Conservation (phyloP, 75 land plant genomes). For the Sequoiadendron giganteum region DNA sequence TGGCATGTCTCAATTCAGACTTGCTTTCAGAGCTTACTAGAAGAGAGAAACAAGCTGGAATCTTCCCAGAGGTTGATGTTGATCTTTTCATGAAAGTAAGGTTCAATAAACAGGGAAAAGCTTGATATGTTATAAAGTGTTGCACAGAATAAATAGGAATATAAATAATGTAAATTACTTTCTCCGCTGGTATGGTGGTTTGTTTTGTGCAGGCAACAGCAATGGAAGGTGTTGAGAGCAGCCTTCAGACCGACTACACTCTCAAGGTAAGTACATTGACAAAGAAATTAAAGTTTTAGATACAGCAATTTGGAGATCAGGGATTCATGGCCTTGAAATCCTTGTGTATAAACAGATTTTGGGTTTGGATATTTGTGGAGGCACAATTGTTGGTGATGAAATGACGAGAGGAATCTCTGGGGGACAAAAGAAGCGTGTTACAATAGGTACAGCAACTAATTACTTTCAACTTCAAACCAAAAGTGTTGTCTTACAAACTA, state of each 20-base stretch:
- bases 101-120: background rate
- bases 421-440: conserved; percentile 42
- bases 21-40: conserved; percentile 72
- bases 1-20: conserved; percentile 34
- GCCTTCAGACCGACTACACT: conserved; percentile 71
- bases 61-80: conserved; percentile 82
- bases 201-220: conserved; percentile 52
- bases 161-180: background rate
- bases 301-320: background rate
- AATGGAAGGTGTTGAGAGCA: conserved; percentile 63
- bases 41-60: conserved; percentile 84
- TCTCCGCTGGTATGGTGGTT: background rate
- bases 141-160: background rate
- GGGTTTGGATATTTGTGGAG: conserved; percentile 39
- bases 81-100: conserved; percentile 94
- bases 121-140: background rate
- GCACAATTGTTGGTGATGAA: conserved; percentile 33
- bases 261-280: conserved; percentile 43
- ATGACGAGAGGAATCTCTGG: conserved; percentile 47
- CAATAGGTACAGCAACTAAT: conserved; percentile 25
- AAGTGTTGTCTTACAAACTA: background rate
- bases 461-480: background rate
- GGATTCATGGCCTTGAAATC: background rate
- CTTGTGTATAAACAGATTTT: conserved; percentile 22
- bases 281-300: background rate